Conservation (phyloP, 2,329 filamentous ascomycete genomes). For the Diaporthe sp. region DNA sequence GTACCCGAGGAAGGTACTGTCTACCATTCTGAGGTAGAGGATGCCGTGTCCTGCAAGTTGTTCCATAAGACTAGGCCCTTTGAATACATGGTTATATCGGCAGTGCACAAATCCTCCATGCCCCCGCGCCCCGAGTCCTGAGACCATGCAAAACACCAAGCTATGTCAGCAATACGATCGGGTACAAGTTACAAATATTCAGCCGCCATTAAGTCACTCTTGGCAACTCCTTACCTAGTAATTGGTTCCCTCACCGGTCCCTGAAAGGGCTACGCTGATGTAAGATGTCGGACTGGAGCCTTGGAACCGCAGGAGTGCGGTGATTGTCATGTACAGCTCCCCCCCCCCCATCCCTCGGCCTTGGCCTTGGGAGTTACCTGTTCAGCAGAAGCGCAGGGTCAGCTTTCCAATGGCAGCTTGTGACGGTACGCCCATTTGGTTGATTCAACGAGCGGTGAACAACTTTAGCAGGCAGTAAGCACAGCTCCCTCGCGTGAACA, state of each 20-base stretch:
- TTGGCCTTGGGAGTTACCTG: neutral
- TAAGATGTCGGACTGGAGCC: slow-evolving; percentile 1
- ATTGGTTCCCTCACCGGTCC: neutral
- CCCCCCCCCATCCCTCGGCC: neutral
- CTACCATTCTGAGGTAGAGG: neutral
- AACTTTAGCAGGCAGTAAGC: neutral
- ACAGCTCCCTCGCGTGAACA: neutral
- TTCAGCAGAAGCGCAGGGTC: neutral
- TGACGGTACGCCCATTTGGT: neutral
- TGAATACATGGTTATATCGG: neutral
- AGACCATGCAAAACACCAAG: neutral
- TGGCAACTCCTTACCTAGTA: neutral
- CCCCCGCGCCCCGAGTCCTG: neutral
- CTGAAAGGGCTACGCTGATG: neutral
- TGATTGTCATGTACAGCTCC: neutral
- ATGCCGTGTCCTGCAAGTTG: neutral
- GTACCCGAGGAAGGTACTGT: neutral
- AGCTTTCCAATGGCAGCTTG: neutral
- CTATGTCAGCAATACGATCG: neutral
- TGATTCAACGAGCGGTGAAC: neutral
- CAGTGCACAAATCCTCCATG: neutral
- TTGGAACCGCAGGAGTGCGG: neutral
- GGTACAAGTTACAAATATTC: neutral
- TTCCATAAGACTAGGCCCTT: neutral
- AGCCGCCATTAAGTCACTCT: neutral